Conservation (phyloP, 345 rosid species). For the Bruguiera sexangula region DNA sequence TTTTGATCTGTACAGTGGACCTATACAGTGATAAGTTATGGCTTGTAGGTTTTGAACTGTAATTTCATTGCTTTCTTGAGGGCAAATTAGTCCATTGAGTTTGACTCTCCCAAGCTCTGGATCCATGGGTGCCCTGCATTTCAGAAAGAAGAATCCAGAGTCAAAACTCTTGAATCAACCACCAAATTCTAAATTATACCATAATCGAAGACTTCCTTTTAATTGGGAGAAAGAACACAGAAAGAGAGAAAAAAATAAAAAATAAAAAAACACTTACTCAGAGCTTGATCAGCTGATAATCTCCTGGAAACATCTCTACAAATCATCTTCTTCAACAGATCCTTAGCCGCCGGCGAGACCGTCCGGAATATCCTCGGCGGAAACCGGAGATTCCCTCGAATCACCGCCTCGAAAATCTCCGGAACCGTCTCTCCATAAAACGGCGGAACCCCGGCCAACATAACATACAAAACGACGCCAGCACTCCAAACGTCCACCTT, state of each 20-base stretch:
- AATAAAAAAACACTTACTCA: background rate
- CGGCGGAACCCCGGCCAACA: slow-evolving; percentile 3
- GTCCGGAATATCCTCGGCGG: background rate
- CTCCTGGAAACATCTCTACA: slow-evolving; percentile 2
- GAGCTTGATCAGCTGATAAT: background rate
- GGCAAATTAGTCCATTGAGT: slow-evolving; percentile 24
- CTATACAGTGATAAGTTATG: slow-evolving; percentile 17
- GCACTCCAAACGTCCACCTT: slow-evolving; percentile 21
- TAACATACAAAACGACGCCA: slow-evolving; percentile 11
- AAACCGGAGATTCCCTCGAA: background rate
- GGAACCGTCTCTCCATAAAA: background rate
- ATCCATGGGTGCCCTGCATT: slow-evolving; percentile 68
- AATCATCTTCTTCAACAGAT: slow-evolving; percentile 5
- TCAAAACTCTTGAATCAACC: background rate
- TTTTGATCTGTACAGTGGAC: background rate
- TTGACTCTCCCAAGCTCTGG: slow-evolving; percentile 44
- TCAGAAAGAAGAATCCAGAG: background rate
- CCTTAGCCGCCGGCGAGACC: background rate
- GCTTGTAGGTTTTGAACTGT: background rate
- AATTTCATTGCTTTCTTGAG: background rate
- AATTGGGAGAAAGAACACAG: background rate
- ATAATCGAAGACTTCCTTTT: background rate
- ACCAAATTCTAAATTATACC: background rate
- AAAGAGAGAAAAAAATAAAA: background rate
- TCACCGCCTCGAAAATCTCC: background rate